Evolutionary conservation across 169 alveolate species (phyloP).

Genomic region (Plasmodium yoelii): DNA sequence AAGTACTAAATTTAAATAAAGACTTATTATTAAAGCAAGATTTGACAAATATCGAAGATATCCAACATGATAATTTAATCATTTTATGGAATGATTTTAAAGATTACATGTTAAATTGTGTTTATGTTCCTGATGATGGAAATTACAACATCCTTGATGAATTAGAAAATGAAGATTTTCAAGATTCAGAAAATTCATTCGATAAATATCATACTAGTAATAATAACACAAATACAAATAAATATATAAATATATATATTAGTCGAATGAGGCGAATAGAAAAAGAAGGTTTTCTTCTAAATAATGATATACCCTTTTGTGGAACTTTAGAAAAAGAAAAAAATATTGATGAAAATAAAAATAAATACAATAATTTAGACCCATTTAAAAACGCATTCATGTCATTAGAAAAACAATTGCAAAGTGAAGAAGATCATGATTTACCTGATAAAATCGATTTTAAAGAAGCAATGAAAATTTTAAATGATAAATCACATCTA

Average conservation of each 20-base stretch:
- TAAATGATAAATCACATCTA: constrained; percentile 35
- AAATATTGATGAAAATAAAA: constrained; percentile 30
- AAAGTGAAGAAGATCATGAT: constrained; percentile 26
- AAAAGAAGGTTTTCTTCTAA: constrained; percentile 35
- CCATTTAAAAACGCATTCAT: constrained; percentile 44
- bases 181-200: not conserved
- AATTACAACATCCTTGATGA: constrained; percentile 16
- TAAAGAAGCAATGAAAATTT: constrained; percentile 69
- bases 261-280: constrained; percentile 36
- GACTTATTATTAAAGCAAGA: constrained; percentile 61
- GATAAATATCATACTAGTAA: not conserved
- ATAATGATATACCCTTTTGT: constrained; percentile 8
- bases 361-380: not conserved
- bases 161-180: not conserved
- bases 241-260: constrained; percentile 2
- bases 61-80: constrained; percentile 25
- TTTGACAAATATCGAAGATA: constrained; percentile 26
- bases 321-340: constrained; percentile 14
- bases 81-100: constrained; percentile 77
- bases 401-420: constrained; percentile 20
- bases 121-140: constrained; percentile 9
- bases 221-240: not conserved
- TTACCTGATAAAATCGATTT: constrained; percentile 64
- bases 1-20: constrained; percentile 56
- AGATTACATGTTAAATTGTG: constrained; percentile 61